Evolutionary conservation across 306 rosid genomes (phyloP), one percentile per base, ranked within the genome.

Genomic region (Prunus armeniaca): DNA sequence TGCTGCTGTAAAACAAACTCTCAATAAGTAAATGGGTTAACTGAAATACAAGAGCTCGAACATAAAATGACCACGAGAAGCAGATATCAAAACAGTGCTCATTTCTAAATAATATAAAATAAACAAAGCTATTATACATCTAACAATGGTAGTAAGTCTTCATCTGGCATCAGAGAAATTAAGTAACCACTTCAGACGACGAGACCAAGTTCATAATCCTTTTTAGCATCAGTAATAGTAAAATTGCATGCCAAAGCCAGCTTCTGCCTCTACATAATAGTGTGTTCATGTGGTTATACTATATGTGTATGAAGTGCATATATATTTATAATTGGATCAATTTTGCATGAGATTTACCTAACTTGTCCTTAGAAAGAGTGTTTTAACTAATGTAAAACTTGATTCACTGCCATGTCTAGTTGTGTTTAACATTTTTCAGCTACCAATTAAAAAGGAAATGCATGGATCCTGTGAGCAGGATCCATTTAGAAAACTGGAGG

Each of bases 21-120:
- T 32, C 22, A 63, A 57, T 47, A 76, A 72, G 43, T 38, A 34
- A 54, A n/a, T 51, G 45, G 8, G 9, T 15, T 30, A 52, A 19
- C 34, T 54, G 64, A 55, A 13, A 14, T 22, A 20, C 66, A 13
- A 41, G 66, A 72, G 18, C 47, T 19, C 46, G 28, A 70, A 51
- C 3, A 69, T 17, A 50, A 50, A 24, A 51, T 28, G 43, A 30
- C 6, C 62, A 57, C 22, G 12, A 71, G 82, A 71, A 80, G 57
- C 30, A 68, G 14, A 62, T 46, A 68, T 24, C 27, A 62, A 68
- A 72, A 55, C 10, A 49, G n/a, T 47, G 62, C 55, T 51, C 15
- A 12, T 52, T 30, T 25, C 74, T 27, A 70, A 70, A 50, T 58
- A 69, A 49, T 24, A 25, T 17, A 49, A 19, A 18, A 18, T 70